Base-by-base conservation (phyloP, 371 early-diverging fungal genomes). In the Dichotomocladium elegans region DNA sequence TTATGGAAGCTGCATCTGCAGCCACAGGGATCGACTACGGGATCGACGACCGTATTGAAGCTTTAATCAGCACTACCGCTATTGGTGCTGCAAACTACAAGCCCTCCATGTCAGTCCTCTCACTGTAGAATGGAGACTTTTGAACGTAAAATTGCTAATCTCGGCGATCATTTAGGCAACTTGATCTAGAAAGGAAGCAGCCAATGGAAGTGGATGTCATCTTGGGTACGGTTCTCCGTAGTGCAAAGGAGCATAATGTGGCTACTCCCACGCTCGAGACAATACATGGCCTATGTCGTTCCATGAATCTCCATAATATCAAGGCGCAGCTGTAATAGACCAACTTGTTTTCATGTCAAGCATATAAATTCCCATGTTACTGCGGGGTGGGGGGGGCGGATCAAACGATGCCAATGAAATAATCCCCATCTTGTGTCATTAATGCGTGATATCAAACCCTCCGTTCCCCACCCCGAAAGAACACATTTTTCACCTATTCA, bases 171-270 rank as follows among this genome's bases (percentile, higher is more conserved):
- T 25, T 27, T 43, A 59, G 60, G 60, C 60, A 59, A 53, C 17
- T 59, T 49, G 90, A 90, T 61, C 74, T 70, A 50, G 83, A 83
- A 51, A 70, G 77, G 9, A 70, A 70, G 3, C 60, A 77, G 5
- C 79, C 81, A 0, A 70, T 88, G 73, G 88, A 90, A 55, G 55
- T 75, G 4, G 86, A 86, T 50, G 85, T 79, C 0, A 86, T 87
- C 45, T 46, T 86, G 26, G 80, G 80, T 21, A 79, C 75, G 17
- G 75, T 84, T 8, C 58, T 87, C 33, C 64, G 58, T 8, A 62
- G 75, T 14, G 90, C 86, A 8, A 74, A 77, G 53, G 68, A 64
- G 14, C 68, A 68, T 41, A 67, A 67, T 26, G 27, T 76, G 5
- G 6, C 12, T 2, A 67, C 75, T 25, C 78, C 80, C 34, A 55